Evolutionary conservation across 768 basidiomycete species (phyloP).

Genomic region (Russula abietina): DNA sequence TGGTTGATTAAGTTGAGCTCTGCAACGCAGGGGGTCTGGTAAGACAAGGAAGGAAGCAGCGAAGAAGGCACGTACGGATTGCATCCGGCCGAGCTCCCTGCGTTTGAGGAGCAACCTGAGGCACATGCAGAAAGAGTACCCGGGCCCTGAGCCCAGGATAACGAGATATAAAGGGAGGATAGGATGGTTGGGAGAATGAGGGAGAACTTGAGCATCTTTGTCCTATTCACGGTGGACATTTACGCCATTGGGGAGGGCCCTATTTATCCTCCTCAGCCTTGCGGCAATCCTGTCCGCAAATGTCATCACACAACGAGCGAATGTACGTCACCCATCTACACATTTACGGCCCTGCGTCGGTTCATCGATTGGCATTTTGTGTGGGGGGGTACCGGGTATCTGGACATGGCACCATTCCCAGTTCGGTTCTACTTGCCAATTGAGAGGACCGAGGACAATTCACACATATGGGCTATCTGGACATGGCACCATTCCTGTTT

Average conservation of each 20-base stretch:
- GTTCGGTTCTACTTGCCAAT: too few relatives aligned
- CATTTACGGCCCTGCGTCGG: neutral
- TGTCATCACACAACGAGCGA: too few relatives aligned
- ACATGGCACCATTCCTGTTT: neutral
- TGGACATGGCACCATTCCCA: neutral
- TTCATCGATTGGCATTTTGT: neutral
- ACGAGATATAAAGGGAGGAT: neutral
- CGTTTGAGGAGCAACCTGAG: neutral
- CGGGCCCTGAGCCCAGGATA: neutral
- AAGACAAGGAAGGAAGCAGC: neutral
- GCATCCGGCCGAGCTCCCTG: neutral
- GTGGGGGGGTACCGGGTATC: neutral
- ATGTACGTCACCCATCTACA: neutral
- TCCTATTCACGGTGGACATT: neutral
- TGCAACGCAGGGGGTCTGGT: neutral
- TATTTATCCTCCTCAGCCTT: conserved; percentile 2
- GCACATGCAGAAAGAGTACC: neutral
- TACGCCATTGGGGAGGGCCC: neutral
- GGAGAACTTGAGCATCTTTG: neutral
- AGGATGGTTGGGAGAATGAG: neutral
- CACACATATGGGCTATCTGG: neutral
- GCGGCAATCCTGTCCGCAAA: neutral
- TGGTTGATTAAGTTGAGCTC: neutral
- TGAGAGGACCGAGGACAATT: neutral
- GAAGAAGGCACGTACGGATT: neutral